These are phyloP conservation scores for Chrysanthemum makinoi DNA, from an alignment of 129 eudicot species.

Conservation along the genomic window DNA sequence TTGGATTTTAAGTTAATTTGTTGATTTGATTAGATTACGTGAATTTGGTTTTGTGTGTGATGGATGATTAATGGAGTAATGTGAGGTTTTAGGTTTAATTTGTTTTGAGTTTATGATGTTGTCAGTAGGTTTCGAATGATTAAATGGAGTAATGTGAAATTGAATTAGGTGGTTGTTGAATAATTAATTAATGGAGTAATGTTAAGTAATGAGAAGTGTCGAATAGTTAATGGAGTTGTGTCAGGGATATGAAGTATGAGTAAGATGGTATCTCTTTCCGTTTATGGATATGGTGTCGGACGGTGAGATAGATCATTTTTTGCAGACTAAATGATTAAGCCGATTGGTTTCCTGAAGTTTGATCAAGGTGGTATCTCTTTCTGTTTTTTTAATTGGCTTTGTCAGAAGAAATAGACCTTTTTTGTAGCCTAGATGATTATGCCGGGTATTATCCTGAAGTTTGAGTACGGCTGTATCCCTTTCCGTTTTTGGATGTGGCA, in stretches of 20 bases:
- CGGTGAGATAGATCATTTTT: no score
- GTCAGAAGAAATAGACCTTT: background rate
- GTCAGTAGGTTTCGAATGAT: no score
- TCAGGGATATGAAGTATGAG: background rate
- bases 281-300: no score
- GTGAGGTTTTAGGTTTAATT: conserved; percentile 15
- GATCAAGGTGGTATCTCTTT: no score
- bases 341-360: no score
- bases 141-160: background rate
- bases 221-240: conserved; percentile 12
- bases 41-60: no score
- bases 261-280: conserved; percentile 15
- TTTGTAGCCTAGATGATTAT: background rate
- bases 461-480: conserved; percentile 6
- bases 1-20: no score
- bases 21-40: no score
- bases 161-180: conserved; percentile 5
- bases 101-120: no score
- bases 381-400: background rate
- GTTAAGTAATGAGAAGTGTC: conserved; percentile 9
- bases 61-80: conserved; percentile 19
- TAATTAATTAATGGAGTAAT: conserved; percentile 1
- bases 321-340: no score
- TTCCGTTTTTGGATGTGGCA: background rate
- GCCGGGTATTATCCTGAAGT: background rate